Percentiles rank a stretch among this genome's conserved stretches.
phyloP scores from a whole-genome alignment of 148 eudicot genomes.

The Pouteria glomerata region DNA sequence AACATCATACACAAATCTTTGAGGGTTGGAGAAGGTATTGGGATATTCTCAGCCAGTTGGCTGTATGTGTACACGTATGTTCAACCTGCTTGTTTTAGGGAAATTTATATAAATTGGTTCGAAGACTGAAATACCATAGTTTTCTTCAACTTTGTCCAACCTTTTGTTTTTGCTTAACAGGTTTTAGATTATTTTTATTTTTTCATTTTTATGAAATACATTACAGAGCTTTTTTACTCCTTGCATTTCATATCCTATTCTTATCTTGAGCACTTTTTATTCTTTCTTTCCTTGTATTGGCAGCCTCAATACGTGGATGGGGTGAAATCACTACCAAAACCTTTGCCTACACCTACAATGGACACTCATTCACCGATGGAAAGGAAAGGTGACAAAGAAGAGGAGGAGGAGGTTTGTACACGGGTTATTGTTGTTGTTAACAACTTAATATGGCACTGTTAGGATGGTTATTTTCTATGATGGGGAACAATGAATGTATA shows the following conservation, averaged over 20 bases:
- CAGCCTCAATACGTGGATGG: slow-evolving; percentile 51
- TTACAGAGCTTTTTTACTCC: not conserved
- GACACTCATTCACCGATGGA: slow-evolving; percentile 26
- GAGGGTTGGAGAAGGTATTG: too few species aligned
- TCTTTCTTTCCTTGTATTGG: not conserved
- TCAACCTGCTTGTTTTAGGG: too few species aligned
- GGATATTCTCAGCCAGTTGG: too few species aligned
- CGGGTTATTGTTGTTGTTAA: not conserved
- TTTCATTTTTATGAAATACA: too few species aligned
- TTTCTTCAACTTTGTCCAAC: too few species aligned
- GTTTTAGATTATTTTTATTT: too few species aligned
- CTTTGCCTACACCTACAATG: slow-evolving; percentile 36
- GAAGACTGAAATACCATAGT: too few species aligned
- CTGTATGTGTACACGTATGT: too few species aligned
- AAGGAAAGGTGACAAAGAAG: slow-evolving; percentile 29
- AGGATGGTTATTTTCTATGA: not conserved
- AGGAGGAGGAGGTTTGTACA: slow-evolving; percentile 55
- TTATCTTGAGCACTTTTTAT: not conserved
- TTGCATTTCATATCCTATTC: not conserved
- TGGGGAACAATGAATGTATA: not conserved
- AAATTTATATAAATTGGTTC: too few species aligned
- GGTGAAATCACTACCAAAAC: slow-evolving; percentile 61
- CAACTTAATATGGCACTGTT: not conserved
- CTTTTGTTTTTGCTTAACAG: too few species aligned
- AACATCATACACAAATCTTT: too few species aligned